These are phyloP conservation scores for Wickerhamiella pararugosa DNA, from an alignment of 1,139 yeast species.

Conservation along the genomic window DNA sequence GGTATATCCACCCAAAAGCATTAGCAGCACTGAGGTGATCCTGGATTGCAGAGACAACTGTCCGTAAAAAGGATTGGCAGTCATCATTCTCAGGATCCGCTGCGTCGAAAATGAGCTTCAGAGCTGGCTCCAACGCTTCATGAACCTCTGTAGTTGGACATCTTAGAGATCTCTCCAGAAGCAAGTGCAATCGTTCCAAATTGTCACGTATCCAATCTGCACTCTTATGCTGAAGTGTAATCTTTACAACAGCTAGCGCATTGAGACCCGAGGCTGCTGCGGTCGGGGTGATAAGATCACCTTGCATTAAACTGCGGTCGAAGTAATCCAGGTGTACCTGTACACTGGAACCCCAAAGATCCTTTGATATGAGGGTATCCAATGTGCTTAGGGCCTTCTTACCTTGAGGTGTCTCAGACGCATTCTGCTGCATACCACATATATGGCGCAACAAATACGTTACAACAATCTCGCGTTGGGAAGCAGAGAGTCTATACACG, in stretches of 20 bases:
- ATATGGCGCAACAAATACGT: conserved; percentile 79
- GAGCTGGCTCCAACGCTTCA: conserved; percentile 11
- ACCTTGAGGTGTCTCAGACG: conserved; percentile 72
- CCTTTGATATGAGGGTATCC: conserved; percentile 54
- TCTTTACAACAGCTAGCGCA: conserved; percentile 81
- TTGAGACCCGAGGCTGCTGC: conserved; percentile 65
- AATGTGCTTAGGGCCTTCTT: conserved; percentile 65
- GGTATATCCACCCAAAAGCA: conserved; percentile 68
- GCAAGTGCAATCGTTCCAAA: conserved; percentile 47
- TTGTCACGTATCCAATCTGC: conserved; percentile 65
- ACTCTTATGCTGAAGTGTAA: conserved; percentile 64
- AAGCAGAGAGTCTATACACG: conserved; percentile 33
- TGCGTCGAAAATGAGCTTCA: conserved; percentile 24
- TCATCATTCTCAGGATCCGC: conserved; percentile 42
- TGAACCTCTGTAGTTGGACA: conserved; percentile 25
- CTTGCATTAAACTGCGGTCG: conserved; percentile 68
- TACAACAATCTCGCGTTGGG: conserved; percentile 82
- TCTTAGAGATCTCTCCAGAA: conserved; percentile 74
- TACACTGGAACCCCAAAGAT: conserved; percentile 67
- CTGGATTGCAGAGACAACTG: conserved; percentile 52
- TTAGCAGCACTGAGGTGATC: conserved; percentile 74
- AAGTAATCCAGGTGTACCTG: conserved; percentile 70
- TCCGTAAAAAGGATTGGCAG: conserved; percentile 43
- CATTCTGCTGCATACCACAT: conserved; percentile 75
- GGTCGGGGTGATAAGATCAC: conserved; percentile 49